Evolutionary conservation across 2,329 filamentous ascomycete species (phyloP).

Genomic region (Hypoxylon sp.): DNA sequence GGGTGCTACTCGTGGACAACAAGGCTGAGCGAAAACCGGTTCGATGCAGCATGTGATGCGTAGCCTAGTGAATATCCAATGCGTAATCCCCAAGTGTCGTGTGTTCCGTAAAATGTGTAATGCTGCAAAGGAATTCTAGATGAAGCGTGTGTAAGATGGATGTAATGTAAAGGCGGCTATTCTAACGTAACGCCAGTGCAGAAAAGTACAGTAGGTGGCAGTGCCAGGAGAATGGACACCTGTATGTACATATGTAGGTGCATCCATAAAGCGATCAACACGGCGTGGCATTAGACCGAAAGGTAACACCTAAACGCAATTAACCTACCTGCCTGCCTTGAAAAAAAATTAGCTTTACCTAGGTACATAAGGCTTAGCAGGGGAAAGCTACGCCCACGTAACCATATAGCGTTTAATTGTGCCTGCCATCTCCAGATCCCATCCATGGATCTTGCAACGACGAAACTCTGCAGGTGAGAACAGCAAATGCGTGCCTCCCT

Average conservation of each 20-base stretch:
- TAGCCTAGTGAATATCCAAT: constrained; percentile 36
- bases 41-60: constrained; percentile 34
- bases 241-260: too few relatives aligned
- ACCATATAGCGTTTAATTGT: neutral
- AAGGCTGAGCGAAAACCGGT: constrained; percentile 37
- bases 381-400: neutral
- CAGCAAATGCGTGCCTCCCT: too few relatives aligned
- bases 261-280: constrained; percentile 10
- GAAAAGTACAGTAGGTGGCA: constrained; percentile 11
- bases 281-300: neutral
- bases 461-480: neutral
- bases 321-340: too few relatives aligned
- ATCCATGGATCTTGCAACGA: neutral
- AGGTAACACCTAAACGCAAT: too few relatives aligned
- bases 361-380: neutral
- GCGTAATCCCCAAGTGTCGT: constrained; percentile 25
- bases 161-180: constrained; percentile 16
- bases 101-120: constrained; percentile 26
- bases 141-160: constrained; percentile 37
- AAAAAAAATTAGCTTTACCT: neutral
- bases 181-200: constrained; percentile 12
- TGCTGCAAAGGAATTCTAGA: constrained; percentile 16
- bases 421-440: neutral
- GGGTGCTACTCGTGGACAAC: constrained; percentile 35
- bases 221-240: neutral